Evolutionary conservation across 495 filamentous ascomycete species (phyloP), one percentile per base, ranked within the genome.

Genomic region (Collariella sp.): DNA sequence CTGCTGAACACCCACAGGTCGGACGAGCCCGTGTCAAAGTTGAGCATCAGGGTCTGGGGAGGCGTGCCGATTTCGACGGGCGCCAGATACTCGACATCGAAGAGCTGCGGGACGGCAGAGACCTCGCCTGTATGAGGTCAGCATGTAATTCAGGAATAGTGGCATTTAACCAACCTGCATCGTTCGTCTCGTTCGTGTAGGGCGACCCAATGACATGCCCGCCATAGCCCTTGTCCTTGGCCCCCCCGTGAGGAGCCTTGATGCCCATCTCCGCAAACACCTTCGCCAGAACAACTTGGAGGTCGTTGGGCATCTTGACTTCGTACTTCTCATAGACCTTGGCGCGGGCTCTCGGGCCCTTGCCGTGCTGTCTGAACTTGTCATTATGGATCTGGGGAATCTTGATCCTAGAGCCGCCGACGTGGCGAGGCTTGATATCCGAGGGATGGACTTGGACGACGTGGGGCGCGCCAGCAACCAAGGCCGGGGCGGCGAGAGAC

Each of bases 21-120:
- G 12, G 82, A 78, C 33, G 83, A 87, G 9, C 85, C 87, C 23
- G 86, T 88, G 68, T 91, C 87, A 49, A 89, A 87, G 63, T 88
- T 80, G 43, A 90, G 70, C 35, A 70, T 83, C 58, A 90, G 60
- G 3, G 69, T 83, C 74, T 90, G 85, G 7, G 77, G 73, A 22
- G 87, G 87, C 5, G 83, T 86, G 7, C 87, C 87, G 63, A 90
- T 87, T 19, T 72, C 61, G 23, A 90, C 82, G 13, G 77, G 73
- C 18, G 75, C 80, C 18, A 90, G 72, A 57, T 87, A 89, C 67
- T 80, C 66, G 19, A 79, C 74, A 61, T 89, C 86, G 59, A 86
- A 84, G 68, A 81, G 59, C 23, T 69, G 61, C 0, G 72, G 72
- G 11, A 46, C 57, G 9, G 71, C 67, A 18, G 60, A 55, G 10